Base-by-base conservation (phyloP, 345 rosid genomes). In the Salix koriyanagi region DNA sequence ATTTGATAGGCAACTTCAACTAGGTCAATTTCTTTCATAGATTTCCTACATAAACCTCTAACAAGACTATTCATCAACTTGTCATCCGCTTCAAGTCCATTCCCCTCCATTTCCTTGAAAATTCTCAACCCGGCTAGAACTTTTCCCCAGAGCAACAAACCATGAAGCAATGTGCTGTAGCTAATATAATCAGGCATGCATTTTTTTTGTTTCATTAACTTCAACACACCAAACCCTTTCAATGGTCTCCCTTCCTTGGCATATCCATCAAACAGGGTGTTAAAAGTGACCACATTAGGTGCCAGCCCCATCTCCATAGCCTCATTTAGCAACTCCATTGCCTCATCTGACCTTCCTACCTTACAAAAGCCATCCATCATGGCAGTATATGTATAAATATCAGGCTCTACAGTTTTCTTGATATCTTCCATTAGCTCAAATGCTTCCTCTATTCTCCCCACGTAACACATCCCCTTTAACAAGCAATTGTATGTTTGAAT, bases 291-390 rank as follows among this genome's bases (percentile, higher is more conserved):
- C 36, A 76, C 89, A 80, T 16, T 87, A 21, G 91, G 91, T 11
- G 46, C 67, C 84, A 89, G 75, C 39, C 90, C 89, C 69, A 41
- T 72, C 79, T 75, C 65, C 15, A 86, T 4, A 71, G 93, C 90
- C 68, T 89, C 90, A 58, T 82, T 56, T 19, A 91, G 90, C 79
- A 91, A 72, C 70, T 85, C 93, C 89, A 73, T 75, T 11, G 96
- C 91, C 67, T 91, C 96, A 67, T 82, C 83, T 21, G 96, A 78
- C 72, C 96, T 80, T 36, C 96, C 96, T 72, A 89, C 96, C 72
- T 89, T 89, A 42, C 96, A 89, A 41, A 89, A 89, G 26, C 96
- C 96, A 84, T 87, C 89, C 96, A 88, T 91, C 69, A 88, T 79
- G 21, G 84, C 79, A 9, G 91, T 85, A 72, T 86, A 91, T 15